These are phyloP conservation scores for Cutaneotrichosporon cutaneum DNA, from an alignment of 1,284 basidiomycete genomes.

Conservation along the genomic window DNA sequence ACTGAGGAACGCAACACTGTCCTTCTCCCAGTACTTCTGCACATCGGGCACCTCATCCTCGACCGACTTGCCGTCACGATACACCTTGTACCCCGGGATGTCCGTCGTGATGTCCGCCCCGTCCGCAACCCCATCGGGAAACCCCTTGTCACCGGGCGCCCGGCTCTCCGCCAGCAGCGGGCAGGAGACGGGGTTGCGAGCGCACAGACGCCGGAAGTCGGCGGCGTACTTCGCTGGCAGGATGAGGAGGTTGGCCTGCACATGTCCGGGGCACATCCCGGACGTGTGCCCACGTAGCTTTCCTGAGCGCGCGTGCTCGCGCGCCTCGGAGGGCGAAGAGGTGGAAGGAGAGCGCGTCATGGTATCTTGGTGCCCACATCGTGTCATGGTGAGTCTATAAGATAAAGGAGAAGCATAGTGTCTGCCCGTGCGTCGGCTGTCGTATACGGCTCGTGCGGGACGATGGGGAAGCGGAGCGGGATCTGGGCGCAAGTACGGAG, in stretches of 20 bases:
- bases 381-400: not conserved
- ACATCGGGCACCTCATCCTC: conserved; percentile 25
- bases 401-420: too few species aligned
- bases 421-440: too few species aligned
- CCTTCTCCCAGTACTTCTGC: conserved; percentile 31
- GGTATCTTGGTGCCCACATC: not conserved
- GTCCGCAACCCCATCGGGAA: conserved; percentile 28
- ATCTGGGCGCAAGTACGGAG: not conserved
- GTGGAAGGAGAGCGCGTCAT: not conserved
- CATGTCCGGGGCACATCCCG: conserved; percentile 30
- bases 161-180: conserved; percentile 39
- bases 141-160: conserved; percentile 24
- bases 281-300: conserved; percentile 18
- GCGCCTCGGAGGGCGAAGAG: not conserved
- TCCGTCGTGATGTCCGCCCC: conserved; percentile 42
- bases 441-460: not conserved
- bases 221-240: conserved; percentile 34
- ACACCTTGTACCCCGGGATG: conserved; percentile 38
- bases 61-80: conserved; percentile 24
- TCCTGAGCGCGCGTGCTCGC: conserved; percentile 12
- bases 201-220: conserved; percentile 42
- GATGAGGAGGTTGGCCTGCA: conserved; percentile 45
- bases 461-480: not conserved
- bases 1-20: conserved; percentile 41
- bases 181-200: conserved; percentile 44